Evolutionary conservation across 169 alveolate species (phyloP), one percentile per base, ranked within the genome.

Genomic region (Hepatocystis sp.): DNA sequence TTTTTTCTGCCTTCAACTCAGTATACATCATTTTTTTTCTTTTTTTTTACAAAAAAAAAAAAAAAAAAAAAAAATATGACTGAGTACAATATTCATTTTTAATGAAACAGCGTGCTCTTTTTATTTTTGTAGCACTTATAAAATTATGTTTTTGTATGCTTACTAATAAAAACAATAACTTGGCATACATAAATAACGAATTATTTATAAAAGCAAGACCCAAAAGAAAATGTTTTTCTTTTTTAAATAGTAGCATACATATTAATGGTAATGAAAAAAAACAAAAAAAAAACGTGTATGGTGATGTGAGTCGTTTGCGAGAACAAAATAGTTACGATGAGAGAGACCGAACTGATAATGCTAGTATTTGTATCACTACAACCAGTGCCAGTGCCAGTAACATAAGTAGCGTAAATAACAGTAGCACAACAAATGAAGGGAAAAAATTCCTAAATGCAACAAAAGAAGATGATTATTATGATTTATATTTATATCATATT

Each of bases 401-500:
- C n/a, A n/a, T n/a, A n/a, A n/a, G n/a, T n/a, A n/a, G n/a, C n/a
- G n/a, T n/a, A n/a, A n/a, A n/a, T n/a, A n/a, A n/a, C n/a, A n/a
- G n/a, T n/a, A n/a, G n/a, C n/a, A n/a, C n/a, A n/a, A n/a, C n/a
- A n/a, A n/a, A n/a, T n/a, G 46, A n/a, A n/a, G 27, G 40, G 13
- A 15, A 3, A 2, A 66, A 66, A n/a, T 71, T 71, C 11, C 8
- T 71, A 46, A 56, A 71, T 44, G 86, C 86, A 51, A 2, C 15
- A 11, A 71, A 71, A 51, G 86, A 71, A 58, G 76, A 52, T 10
- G 86, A 71, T 44, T 71, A 71, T 36, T 44, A 52, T 25, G 11
- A 71, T 44, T 52, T 71, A 27, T 71, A 71, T 71, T 58, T 71
- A 3, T 49, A 71, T 63, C 86, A 71, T 28, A 71, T 71, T 34